These are phyloP conservation scores for Calonectria crousiana DNA, from an alignment of 2,329 filamentous ascomycete species.

Conservation along the genomic window DNA sequence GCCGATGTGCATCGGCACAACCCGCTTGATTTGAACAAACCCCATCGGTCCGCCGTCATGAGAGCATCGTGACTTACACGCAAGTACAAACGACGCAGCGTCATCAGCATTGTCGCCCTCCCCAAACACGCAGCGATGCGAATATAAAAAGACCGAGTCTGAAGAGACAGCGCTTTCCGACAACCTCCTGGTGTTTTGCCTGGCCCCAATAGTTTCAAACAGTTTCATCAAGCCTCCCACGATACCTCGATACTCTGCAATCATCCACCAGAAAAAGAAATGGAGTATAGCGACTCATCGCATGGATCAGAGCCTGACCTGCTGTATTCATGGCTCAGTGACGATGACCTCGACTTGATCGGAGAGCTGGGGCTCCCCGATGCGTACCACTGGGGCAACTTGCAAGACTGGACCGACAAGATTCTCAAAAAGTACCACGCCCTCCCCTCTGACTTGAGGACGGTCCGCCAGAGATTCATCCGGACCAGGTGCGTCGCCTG, in stretches of 20 bases:
- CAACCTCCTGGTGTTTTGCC: neutral
- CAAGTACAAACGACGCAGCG: constrained; percentile 16
- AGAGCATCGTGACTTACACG: constrained; percentile 8
- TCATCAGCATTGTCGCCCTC: neutral
- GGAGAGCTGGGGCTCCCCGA: constrained; percentile 33
- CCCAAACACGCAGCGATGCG: constrained; percentile 1
- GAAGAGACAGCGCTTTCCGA: neutral
- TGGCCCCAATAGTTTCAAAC: too few relatives aligned
- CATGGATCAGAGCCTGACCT: neutral
- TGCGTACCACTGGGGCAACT: constrained; percentile 22
- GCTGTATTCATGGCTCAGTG: constrained; percentile 19
- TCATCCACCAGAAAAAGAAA: neutral
- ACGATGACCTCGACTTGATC: constrained; percentile 25
- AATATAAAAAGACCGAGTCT: constrained; percentile 15
- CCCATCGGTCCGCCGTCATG: neutral
- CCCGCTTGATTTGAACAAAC: neutral
- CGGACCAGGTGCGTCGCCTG: constrained; percentile 34
- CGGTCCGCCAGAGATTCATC: constrained; percentile 26
- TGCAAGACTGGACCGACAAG: constrained; percentile 11
- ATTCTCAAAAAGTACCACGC: constrained; percentile 6
- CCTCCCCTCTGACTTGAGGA: neutral
- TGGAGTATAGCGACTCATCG: constrained; percentile 14
- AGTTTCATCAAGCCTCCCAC: neutral
- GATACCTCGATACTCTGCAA: neutral
- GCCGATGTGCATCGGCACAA: neutral